These are phyloP conservation scores for Rhodotorula sp. DNA, from an alignment of 1,284 basidiomycete genomes.

Conservation along the genomic window DNA sequence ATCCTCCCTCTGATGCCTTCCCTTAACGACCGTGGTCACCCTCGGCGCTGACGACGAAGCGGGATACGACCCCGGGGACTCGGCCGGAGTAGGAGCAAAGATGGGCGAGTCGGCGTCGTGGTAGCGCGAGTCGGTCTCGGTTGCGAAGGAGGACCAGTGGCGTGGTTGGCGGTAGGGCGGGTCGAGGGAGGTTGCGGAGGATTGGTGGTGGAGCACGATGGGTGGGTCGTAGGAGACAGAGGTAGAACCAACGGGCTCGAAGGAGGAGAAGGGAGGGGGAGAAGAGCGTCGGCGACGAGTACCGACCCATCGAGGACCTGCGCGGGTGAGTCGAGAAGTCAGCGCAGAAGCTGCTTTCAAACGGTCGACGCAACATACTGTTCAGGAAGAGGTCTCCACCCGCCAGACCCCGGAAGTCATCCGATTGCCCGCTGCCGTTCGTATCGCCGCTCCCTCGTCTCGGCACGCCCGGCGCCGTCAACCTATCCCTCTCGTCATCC, in stretches of 20 bases:
- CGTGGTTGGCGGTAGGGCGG: background rate
- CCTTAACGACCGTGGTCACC: no score
- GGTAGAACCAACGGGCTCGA: background rate
- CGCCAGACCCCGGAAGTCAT: background rate
- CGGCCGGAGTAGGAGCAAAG: background rate
- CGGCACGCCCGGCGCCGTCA: no score
- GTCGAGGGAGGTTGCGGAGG: background rate
- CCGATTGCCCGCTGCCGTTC: background rate
- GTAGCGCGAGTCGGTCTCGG: conserved; percentile 7
- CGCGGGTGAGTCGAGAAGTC: no score
- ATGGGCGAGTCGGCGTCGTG: conserved; percentile 12
- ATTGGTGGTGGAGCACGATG: background rate
- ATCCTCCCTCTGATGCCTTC: background rate
- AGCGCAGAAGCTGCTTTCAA: no score
- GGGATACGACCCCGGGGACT: background rate
- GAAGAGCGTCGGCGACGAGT: background rate
- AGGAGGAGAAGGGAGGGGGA: conserved; percentile 5
- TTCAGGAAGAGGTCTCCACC: conserved; percentile 3
- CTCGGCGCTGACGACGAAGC: no score
- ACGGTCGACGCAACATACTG: background rate
- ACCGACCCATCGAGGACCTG: conserved; percentile 10
- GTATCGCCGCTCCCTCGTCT: background rate
- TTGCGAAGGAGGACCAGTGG: background rate
- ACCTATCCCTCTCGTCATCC: background rate
- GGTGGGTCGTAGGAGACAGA: conserved; percentile 9